Base-by-base conservation (phyloP, 768 basidiomycete genomes). In the Leccinum variicolor region DNA sequence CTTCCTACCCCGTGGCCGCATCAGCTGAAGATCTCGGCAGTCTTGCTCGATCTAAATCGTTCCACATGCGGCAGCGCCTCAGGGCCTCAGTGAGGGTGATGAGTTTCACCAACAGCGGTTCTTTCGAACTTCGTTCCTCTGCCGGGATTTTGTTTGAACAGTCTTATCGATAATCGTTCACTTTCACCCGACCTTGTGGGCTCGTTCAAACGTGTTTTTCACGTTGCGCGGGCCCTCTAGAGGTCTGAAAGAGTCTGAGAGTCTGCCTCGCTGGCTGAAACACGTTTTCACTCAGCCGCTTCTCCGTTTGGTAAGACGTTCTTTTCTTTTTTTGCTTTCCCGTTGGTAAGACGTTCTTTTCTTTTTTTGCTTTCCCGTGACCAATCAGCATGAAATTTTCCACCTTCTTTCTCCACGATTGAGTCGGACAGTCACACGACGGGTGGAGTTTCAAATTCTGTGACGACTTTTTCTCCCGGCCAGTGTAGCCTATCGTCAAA, bases 391-490 rank as follows among this genome's bases (percentile, higher is more conserved):
- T 45, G 7, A 47, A 62, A 50, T 2, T 14, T 63, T 49, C 5
- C 11, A 9, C 23, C 58, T 61, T 63, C 63, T 50, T 56, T 56
- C 58, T 56, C 52, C 62, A 47, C 58, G 62, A 64, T 56, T 17
- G 34, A 13, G 36, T 64, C 62, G 62, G 61, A 25, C 33, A n/a
- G 21, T 49, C 28, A 1, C 59, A 58, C 47, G 49, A 21, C 6
- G 21, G 26, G 28, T 21, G 45, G 34, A 25, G 11, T 19, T 23
- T 29, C 17, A 41, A 36, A 26, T 56, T 31, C 23, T 21, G 10
- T 41, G 9, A 9, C 4, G 10, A 19, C 19, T 21, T 43, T 19
- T 43, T 19, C 6, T 43, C 39, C 21, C 3, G 5, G 15, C 9
- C 29, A n/a, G 8, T n/a, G 17, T 45, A 6, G 14, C 23, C 10